Evolutionary conservation across 108 stramenopile genomes (phyloP).

Genomic region (Asterionellopsis glacialis): DNA sequence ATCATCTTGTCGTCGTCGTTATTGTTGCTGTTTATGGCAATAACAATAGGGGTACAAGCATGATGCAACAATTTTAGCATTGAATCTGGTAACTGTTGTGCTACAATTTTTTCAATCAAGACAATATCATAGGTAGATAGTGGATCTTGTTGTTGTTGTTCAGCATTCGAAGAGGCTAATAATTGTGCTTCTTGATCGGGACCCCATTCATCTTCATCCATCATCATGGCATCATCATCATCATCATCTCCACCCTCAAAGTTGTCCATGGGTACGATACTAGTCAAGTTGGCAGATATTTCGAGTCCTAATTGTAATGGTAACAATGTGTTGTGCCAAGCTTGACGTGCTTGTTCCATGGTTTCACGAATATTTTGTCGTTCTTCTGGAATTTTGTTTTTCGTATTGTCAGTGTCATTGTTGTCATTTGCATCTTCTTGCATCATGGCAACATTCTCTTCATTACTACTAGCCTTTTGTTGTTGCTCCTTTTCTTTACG

Average conservation of each 20-base stretch:
- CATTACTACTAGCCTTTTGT: not conserved
- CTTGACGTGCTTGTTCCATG: constrained; percentile 29
- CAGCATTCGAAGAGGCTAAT: not conserved
- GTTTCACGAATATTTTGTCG: constrained; percentile 38
- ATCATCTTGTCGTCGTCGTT: too few species aligned
- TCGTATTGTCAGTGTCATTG: not conserved
- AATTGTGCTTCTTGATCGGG: constrained; percentile 36
- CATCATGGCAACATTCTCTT: constrained; percentile 13
- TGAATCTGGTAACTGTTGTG: constrained; percentile 12
- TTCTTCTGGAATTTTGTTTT: not conserved
- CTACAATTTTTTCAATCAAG: constrained; percentile 16
- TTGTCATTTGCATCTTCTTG: constrained; percentile 3
- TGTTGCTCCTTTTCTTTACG: constrained; percentile 15
- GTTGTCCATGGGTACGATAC: not conserved
- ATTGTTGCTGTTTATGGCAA: too few species aligned
- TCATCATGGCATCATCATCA: constrained; percentile 28
- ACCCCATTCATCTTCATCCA: constrained; percentile 29
- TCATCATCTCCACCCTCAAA: constrained; percentile 15
- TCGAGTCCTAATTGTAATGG: constrained; percentile 60
- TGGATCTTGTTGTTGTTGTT: not conserved
- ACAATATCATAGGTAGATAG: constrained; percentile 13
- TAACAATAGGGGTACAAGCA: constrained; percentile 1
- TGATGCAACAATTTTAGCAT: constrained; percentile 19
- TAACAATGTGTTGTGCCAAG: constrained; percentile 35
- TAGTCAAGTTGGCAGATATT: constrained; percentile 50